A percentile compares a stretch with the other conserved stretches of the same genome.
phyloP scores from a whole-genome alignment of 345 rosid species.

The Firmiana major region DNA sequence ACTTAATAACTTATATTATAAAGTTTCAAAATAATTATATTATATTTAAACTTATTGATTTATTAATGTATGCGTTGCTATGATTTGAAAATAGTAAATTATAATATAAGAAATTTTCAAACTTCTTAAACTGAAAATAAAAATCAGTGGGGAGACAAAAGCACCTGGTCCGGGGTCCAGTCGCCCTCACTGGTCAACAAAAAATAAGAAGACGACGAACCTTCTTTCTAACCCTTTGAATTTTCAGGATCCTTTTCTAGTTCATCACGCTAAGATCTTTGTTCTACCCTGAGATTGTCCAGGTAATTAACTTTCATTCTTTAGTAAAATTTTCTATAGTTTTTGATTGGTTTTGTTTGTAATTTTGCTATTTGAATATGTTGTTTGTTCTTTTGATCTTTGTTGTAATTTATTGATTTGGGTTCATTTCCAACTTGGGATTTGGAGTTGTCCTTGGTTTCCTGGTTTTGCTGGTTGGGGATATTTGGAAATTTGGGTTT shows the following conservation, averaged over 20 bases:
- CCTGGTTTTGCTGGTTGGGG: not conserved
- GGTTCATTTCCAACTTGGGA: conserved; percentile 2
- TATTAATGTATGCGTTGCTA: too few species aligned
- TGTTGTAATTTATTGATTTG: not conserved
- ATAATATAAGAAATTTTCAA: too few species aligned
- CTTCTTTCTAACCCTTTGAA: not conserved
- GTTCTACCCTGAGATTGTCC: not conserved
- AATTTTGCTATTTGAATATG: not conserved
- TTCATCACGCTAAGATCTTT: not conserved
- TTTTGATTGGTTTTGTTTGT: not conserved
- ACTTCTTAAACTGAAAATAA: too few species aligned
- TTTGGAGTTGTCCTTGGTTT: not conserved
- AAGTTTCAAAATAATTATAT: too few species aligned
- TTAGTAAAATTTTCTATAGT: not conserved
- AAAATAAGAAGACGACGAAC: not conserved
- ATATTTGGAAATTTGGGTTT: not conserved
- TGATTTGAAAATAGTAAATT: too few species aligned
- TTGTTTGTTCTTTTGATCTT: not conserved
- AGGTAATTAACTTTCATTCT: not conserved
- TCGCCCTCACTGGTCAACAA: not conserved
- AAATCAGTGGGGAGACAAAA: not conserved
- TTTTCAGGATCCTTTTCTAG: not conserved
- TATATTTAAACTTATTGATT: too few species aligned
- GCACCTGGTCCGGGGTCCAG: not conserved
- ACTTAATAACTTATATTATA: too few species aligned